phyloP scores from a whole-genome alignment of 1,284 basidiomycete genomes.

The Apiotrichum porosum region DNA sequence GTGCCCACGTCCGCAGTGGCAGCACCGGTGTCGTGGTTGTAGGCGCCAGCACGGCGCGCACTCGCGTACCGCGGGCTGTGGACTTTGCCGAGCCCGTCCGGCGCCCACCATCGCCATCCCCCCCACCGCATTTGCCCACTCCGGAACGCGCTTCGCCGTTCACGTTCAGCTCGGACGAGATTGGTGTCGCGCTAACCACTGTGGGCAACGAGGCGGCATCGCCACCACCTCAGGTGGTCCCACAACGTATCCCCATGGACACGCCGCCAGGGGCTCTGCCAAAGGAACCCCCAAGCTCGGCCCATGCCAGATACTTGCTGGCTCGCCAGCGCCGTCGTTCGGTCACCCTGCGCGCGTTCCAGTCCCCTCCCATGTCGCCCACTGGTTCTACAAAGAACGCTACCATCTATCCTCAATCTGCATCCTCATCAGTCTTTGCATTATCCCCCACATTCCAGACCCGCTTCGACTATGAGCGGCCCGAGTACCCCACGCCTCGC shows the following conservation, averaged over 20 bases:
- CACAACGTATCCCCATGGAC: constrained; percentile 3
- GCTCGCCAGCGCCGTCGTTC: constrained; percentile 40
- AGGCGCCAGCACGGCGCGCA: background rate
- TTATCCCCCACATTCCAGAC: background rate
- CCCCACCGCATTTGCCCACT: constrained; percentile 7
- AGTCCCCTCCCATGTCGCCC: constrained; percentile 19
- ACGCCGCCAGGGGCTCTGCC: constrained; percentile 5
- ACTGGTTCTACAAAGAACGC: background rate
- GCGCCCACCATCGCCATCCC: background rate
- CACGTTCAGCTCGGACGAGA: constrained; percentile 17
- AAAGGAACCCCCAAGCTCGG: constrained; percentile 18
- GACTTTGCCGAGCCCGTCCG: constrained; percentile 12
- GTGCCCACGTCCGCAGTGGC: background rate
- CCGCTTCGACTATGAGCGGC: background rate
- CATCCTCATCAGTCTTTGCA: background rate
- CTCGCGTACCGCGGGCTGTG: constrained; percentile 3
- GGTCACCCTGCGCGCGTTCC: constrained; percentile 34
- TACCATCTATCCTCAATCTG: background rate
- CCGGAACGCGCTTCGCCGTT: constrained; percentile 9
- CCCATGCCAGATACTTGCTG: constrained; percentile 32
- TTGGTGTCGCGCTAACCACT: constrained; percentile 34
- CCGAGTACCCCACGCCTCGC: constrained; percentile 1
- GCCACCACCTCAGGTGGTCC: background rate
- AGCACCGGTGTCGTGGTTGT: constrained; percentile 4
- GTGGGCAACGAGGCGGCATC: constrained; percentile 1